phyloP scores from a whole-genome alignment of 164 flowering plant genomes.

The Macadamia integrifolia region DNA sequence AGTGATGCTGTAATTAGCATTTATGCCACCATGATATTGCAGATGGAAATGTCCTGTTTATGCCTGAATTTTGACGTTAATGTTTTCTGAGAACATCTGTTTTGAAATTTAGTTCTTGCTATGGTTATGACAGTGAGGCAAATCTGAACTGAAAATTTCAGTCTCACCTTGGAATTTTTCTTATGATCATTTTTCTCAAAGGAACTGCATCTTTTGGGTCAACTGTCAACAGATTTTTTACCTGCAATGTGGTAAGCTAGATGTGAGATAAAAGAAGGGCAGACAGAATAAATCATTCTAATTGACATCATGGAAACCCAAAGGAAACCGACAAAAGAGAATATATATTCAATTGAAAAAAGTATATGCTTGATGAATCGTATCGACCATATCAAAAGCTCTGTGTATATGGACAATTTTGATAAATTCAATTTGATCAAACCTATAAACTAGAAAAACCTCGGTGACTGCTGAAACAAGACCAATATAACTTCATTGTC shows the following conservation, averaged over 20 bases:
- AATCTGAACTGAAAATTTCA: background rate
- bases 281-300: slow-evolving; percentile 1
- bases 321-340: background rate
- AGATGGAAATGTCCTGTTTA: too few species aligned
- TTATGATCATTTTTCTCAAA: slow-evolving; percentile 58
- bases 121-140: background rate
- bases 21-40: too few species aligned
- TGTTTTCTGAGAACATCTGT: too few species aligned
- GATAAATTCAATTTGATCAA: too few species aligned
- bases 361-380: background rate
- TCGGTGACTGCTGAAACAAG: too few species aligned
- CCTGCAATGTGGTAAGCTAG: slow-evolving; percentile 33
- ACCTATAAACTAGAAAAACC: too few species aligned
- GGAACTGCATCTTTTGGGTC: slow-evolving; percentile 64
- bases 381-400: background rate
- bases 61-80: too few species aligned
- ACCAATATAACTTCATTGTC: too few species aligned
- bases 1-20: too few species aligned
- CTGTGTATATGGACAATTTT: too few species aligned
- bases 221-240: slow-evolving; percentile 74
- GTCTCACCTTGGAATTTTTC: slow-evolving; percentile 82
- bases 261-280: background rate
- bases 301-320: background rate
- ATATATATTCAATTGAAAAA: background rate
- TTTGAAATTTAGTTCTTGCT: too few species aligned